These are phyloP conservation scores for Daldinia grandis DNA, from an alignment of 495 filamentous ascomycete species.

Conservation along the genomic window DNA sequence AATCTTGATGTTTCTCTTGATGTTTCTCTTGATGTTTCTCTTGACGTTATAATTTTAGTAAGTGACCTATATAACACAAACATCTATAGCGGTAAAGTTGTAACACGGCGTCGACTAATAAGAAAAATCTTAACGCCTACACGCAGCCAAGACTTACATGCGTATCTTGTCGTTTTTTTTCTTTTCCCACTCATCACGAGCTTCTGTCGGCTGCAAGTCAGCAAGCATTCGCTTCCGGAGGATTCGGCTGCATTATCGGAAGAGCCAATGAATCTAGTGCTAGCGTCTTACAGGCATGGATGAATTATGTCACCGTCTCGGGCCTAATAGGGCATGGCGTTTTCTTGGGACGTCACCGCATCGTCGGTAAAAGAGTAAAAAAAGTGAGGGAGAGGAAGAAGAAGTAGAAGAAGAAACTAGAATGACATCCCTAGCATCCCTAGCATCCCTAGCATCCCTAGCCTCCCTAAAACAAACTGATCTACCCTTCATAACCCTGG, in stretches of 20 bases:
- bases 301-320: slow-evolving; percentile 40
- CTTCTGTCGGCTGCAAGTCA: slow-evolving; percentile 36
- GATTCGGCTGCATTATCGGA: slow-evolving; percentile 40
- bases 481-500: slow-evolving; percentile 17
- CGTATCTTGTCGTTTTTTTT: slow-evolving; percentile 4
- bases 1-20: background rate
- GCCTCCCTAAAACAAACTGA: background rate
- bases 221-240: slow-evolving; percentile 33
- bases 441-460: too few species aligned
- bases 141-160: slow-evolving; percentile 1
- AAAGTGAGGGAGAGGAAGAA: background rate
- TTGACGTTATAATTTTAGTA: background rate
- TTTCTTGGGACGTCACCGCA: slow-evolving; percentile 38
- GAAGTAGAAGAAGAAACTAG: background rate
- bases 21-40: background rate
- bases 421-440: too few species aligned
- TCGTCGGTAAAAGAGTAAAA: slow-evolving; percentile 29
- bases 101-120: background rate
- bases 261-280: slow-evolving; percentile 31
- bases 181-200: slow-evolving; percentile 18
- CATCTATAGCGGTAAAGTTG: background rate
- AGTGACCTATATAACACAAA: background rate
- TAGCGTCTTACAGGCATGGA: slow-evolving; percentile 33
- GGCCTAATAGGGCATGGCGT: slow-evolving; percentile 35
- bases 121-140: background rate